phyloP scores from a whole-genome alignment of 1,139 yeast genomes.

The Debaryomyces udenii region DNA sequence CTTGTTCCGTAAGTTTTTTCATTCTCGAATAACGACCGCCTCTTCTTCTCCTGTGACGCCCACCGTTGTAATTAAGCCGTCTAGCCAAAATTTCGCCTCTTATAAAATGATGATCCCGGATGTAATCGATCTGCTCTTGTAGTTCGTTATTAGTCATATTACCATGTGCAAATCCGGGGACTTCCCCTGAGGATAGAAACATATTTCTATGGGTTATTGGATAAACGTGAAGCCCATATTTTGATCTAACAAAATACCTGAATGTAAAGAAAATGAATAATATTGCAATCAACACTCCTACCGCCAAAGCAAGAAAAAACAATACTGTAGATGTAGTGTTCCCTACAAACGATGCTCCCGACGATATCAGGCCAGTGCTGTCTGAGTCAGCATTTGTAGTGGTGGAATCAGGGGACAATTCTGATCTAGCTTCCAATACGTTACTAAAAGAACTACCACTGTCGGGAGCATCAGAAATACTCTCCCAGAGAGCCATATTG shows the following conservation, averaged over 20 bases:
- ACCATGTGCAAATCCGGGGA: slow-evolving; percentile 4
- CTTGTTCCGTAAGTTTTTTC: slow-evolving; percentile 58
- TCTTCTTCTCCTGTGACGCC: slow-evolving; percentile 36
- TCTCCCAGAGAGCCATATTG: no score
- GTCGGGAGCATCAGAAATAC: no score
- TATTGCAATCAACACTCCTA: slow-evolving; percentile 60
- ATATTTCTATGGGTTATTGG: slow-evolving; percentile 34
- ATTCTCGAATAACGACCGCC: slow-evolving; percentile 47
- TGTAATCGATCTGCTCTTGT: slow-evolving; percentile 38
- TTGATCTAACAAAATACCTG: slow-evolving; percentile 59
- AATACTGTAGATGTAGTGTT: slow-evolving; percentile 61
- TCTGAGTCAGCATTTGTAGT: neutral
- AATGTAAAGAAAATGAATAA: slow-evolving; percentile 60
- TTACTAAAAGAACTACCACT: no score
- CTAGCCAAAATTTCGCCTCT: slow-evolving; percentile 35
- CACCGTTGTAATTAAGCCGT: slow-evolving; percentile 18
- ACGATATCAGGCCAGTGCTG: slow-evolving; percentile 3
- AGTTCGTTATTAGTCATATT: slow-evolving; percentile 29
- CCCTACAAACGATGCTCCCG: slow-evolving; percentile 35
- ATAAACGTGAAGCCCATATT: slow-evolving; percentile 55
- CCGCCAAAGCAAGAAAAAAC: slow-evolving; percentile 63
- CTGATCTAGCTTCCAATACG: no score
- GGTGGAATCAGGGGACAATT: neutral
- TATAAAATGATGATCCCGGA: slow-evolving; percentile 32
- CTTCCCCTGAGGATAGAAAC: slow-evolving; percentile 8